phyloP scores from a whole-genome alignment of 768 basidiomycete species.

The Tulasnella sp. region DNA sequence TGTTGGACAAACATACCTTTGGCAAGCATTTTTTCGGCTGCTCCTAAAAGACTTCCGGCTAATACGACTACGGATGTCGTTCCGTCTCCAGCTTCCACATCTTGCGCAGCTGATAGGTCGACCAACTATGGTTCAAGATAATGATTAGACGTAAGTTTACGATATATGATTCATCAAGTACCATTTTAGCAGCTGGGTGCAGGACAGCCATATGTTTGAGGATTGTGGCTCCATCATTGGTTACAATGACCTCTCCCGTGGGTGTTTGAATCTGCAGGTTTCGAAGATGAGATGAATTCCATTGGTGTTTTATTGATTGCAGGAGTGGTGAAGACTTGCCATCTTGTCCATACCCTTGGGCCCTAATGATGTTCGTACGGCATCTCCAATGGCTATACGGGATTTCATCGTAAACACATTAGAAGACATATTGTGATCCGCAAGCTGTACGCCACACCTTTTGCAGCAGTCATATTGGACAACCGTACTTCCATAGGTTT shows the following conservation, averaged over 20 bases:
- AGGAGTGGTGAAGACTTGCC: slow-evolving; percentile 36
- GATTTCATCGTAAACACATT: slow-evolving; percentile 2
- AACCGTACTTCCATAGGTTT: slow-evolving; percentile 97
- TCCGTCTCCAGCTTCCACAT: slow-evolving; percentile 96
- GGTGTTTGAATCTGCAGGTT: slow-evolving; percentile 85
- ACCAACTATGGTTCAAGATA: slow-evolving; percentile 53
- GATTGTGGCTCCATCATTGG: slow-evolving; percentile 98
- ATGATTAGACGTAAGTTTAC: neutral
- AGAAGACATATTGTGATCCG: neutral
- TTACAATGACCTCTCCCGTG: slow-evolving; percentile 93
- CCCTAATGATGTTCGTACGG: slow-evolving; percentile 89
- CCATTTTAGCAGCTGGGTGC: slow-evolving; percentile 99
- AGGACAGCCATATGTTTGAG: slow-evolving; percentile 88
- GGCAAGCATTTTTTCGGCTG: slow-evolving; percentile 90
- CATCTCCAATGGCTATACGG: slow-evolving; percentile 80
- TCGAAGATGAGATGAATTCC: too few species aligned
- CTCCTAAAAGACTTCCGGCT: slow-evolving; percentile 82
- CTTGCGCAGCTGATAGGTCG: slow-evolving; percentile 94
- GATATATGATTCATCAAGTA: slow-evolving; percentile 24
- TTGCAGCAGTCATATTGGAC: slow-evolving; percentile 96
- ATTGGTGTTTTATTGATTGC: too few species aligned
- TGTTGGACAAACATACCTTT: slow-evolving; percentile 42
- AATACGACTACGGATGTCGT: slow-evolving; percentile 96
- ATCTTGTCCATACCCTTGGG: slow-evolving; percentile 99
- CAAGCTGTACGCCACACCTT: slow-evolving; percentile 41